Conservation (phyloP, 176 grass and related monocot genomes). For the Echinochloa phyllopogon region DNA sequence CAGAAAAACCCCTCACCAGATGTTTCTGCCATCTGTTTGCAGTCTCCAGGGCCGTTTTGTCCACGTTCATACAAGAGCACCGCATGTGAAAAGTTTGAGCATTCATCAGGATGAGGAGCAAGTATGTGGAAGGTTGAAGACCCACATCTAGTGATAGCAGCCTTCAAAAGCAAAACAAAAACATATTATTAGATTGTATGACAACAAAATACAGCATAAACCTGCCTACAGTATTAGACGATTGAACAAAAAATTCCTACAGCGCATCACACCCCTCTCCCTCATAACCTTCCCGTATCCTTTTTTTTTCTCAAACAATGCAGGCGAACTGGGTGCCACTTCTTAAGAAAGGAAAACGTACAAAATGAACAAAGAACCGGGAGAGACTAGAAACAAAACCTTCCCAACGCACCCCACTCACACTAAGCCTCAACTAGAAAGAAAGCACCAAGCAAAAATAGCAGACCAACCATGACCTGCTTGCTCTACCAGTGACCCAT, state of each 20-base stretch:
- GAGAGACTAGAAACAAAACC: no score
- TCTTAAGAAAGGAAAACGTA: no score
- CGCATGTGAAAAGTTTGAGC: slow-evolving; percentile 56
- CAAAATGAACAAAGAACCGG: no score
- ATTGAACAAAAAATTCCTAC: slow-evolving; percentile 27
- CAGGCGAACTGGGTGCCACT: no score
- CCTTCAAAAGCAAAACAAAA: slow-evolving; percentile 53
- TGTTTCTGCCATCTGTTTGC: slow-evolving; percentile 38
- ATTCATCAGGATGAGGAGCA: slow-evolving; percentile 46
- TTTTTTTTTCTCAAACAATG: no score
- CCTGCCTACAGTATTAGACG: not conserved
- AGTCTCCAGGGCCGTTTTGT: slow-evolving; percentile 17
- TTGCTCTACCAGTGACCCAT: no score
- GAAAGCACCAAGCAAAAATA: no score
- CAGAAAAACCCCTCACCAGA: slow-evolving; percentile 43
- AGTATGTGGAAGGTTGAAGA: slow-evolving; percentile 52
- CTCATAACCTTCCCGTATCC: not conserved
- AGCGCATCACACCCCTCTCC: not conserved
- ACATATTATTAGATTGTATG: slow-evolving; percentile 27
- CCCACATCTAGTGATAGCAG: slow-evolving; percentile 37
- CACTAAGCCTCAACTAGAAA: no score
- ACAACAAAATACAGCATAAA: slow-evolving; percentile 40
- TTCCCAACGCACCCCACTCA: no score
- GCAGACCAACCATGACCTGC: no score
- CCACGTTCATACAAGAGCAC: slow-evolving; percentile 48